Conservation (phyloP, 1,284 basidiomycete species). For the Fistulinella cinereoalba region DNA sequence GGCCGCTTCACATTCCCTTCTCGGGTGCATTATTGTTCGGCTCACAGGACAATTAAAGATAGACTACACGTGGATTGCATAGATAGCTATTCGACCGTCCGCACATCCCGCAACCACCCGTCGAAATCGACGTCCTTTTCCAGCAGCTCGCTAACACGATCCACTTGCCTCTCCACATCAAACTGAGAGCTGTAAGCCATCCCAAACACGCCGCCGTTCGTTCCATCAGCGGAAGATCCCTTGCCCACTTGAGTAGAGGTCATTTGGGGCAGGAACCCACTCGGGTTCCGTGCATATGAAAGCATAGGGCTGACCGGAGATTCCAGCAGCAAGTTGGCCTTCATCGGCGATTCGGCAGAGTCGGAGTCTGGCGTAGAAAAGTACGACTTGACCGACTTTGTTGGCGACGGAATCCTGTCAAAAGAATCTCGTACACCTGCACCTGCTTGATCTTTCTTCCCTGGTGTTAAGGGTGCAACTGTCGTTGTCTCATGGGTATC, state of each 20-base stretch:
- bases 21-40: conserved; percentile 21
- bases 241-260: conserved; percentile 39
- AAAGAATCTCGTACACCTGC: neutral
- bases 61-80: conserved; percentile 20
- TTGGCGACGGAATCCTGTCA: conserved; percentile 29
- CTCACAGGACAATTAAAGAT: conserved; percentile 17
- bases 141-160: conserved; percentile 41
- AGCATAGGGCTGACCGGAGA: conserved; percentile 42
- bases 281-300: conserved; percentile 36
- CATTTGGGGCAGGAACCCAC: conserved; percentile 39
- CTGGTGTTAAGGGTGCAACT: conserved; percentile 5
- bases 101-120: conserved; percentile 42
- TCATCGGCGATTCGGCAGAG: conserved; percentile 30
- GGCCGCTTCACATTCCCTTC: conserved; percentile 31
- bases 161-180: conserved; percentile 43
- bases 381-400: conserved; percentile 36
- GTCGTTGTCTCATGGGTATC: conserved; percentile 2
- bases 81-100: conserved; percentile 16
- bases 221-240: conserved; percentile 14
- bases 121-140: conserved; percentile 46
- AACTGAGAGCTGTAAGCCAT: conserved; percentile 47
- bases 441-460: conserved; percentile 3
- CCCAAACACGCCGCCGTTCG: conserved; percentile 29
- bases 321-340: conserved; percentile 28
- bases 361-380: conserved; percentile 45